These are phyloP conservation scores for Boeremia lycopersici DNA, from an alignment of 2,329 filamentous ascomycete species.

Conservation along the genomic window DNA sequence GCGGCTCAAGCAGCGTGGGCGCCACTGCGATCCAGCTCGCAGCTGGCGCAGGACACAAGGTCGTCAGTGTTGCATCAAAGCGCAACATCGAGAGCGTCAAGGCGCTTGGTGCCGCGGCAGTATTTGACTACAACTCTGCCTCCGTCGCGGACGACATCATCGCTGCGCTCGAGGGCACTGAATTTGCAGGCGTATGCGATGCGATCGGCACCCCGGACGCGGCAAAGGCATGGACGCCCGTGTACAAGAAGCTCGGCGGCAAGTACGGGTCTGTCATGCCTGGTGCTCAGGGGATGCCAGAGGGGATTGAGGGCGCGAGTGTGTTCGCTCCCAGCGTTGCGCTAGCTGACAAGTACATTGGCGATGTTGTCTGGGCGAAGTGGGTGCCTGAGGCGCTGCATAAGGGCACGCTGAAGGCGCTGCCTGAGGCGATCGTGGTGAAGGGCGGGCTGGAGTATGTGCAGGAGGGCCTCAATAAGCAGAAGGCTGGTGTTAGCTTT, in stretches of 20 bases:
- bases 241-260: slow-evolving; percentile 39
- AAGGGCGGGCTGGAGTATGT: slow-evolving; percentile 36
- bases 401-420: slow-evolving; percentile 38
- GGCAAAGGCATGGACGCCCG: slow-evolving; percentile 31
- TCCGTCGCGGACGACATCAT: slow-evolving; percentile 48
- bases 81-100: slow-evolving; percentile 39
- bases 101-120: slow-evolving; percentile 36
- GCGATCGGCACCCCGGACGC: slow-evolving; percentile 36
- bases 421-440: slow-evolving; percentile 39
- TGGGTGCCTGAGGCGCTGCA: slow-evolving; percentile 42
- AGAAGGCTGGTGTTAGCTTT: slow-evolving; percentile 43
- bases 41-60: slow-evolving; percentile 48
- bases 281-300: slow-evolving; percentile 25
- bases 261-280: slow-evolving; percentile 37
- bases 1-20: slow-evolving; percentile 54
- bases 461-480: slow-evolving; percentile 34
- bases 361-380: slow-evolving; percentile 42
- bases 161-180: slow-evolving; percentile 48
- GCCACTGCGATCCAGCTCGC: slow-evolving; percentile 54
- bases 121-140: slow-evolving; percentile 42
- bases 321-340: slow-evolving; percentile 33
- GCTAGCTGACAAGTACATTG: slow-evolving; percentile 32
- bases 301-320: slow-evolving; percentile 32
- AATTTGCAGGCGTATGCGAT: slow-evolving; percentile 53
- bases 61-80: slow-evolving; percentile 48